Conservation (phyloP, 768 basidiomycete genomes). For the Galerina sulciceps region DNA sequence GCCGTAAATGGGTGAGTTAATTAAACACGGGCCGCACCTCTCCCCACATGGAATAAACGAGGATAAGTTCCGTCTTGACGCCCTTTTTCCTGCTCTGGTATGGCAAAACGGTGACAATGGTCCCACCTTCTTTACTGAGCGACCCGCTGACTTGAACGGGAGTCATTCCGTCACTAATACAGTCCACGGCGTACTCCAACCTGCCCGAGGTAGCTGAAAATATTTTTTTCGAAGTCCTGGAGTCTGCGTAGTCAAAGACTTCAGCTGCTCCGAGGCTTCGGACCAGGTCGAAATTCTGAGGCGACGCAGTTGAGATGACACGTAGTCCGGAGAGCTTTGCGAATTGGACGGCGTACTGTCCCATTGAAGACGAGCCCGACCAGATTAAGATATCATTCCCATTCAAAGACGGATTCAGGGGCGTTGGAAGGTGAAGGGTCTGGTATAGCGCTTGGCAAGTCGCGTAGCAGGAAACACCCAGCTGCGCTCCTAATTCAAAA, state of each 20-base stretch:
- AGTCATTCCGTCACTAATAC: conserved; percentile 29
- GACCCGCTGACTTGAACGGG: conserved; percentile 24
- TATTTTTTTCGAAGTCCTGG: conserved; percentile 29
- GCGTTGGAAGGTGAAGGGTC: conserved; percentile 18
- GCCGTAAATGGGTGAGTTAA: neutral
- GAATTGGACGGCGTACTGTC: conserved; percentile 17
- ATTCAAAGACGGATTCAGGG: conserved; percentile 13
- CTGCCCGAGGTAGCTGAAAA: conserved; percentile 25
- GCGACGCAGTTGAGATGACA: conserved; percentile 49
- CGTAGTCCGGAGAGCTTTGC: conserved; percentile 42
- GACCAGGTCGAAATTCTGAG: conserved; percentile 15
- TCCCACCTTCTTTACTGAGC: conserved; percentile 25
- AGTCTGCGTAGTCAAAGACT: conserved; percentile 41
- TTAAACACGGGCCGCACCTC: conserved; percentile 12
- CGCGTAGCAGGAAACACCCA: conserved; percentile 21
- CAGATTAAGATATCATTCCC: conserved; percentile 21
- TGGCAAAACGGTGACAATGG: conserved; percentile 26
- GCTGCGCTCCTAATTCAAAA: conserved; percentile 26
- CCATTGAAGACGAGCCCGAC: conserved; percentile 19
- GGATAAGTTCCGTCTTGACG: conserved; percentile 21
- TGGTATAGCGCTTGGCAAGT: conserved; percentile 23
- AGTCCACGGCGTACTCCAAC: conserved; percentile 29
- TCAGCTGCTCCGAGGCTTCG: conserved; percentile 39
- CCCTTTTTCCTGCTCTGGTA: conserved; percentile 21
- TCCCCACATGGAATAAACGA: conserved; percentile 24